A percentile compares a stretch with the other conserved stretches of the same genome.
These are phyloP conservation scores for Beta lomatogona DNA, from an alignment of 179 eudicot genomes.

Conservation along the genomic window DNA sequence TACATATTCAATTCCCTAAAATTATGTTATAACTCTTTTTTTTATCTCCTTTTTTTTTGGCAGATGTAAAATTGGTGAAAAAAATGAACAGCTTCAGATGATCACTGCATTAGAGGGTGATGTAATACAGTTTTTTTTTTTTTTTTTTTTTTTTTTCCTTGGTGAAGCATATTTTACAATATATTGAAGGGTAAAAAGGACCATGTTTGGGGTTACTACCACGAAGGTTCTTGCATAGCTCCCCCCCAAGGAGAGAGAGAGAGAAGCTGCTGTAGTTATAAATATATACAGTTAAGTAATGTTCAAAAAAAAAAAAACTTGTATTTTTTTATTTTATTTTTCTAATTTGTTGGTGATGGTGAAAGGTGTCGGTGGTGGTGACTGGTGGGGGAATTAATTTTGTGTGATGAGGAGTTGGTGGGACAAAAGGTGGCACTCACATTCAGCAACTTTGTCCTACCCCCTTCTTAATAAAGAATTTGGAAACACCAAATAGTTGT, in stretches of 20 bases:
- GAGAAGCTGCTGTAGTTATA: slow-evolving; percentile 32
- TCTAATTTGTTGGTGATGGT: slow-evolving; percentile 33
- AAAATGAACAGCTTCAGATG: slow-evolving; percentile 42
- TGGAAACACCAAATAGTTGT: slow-evolving; percentile 33
- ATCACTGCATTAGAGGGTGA: slow-evolving; percentile 34
- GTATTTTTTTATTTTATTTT: slow-evolving; percentile 12
- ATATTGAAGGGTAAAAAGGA: slow-evolving; percentile 31
- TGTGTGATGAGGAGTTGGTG: slow-evolving; percentile 44
- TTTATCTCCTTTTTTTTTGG: not conserved
- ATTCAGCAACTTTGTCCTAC: slow-evolving; percentile 31
- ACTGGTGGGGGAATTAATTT: slow-evolving; percentile 40
- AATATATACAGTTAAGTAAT: slow-evolving; percentile 35
- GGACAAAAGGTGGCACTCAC: slow-evolving; percentile 29
- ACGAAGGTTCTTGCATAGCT: slow-evolving; percentile 23
- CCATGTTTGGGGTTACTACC: slow-evolving; percentile 24
- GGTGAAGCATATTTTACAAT: slow-evolving; percentile 37
- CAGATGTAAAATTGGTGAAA: slow-evolving; percentile 43
- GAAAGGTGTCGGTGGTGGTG: slow-evolving; percentile 44
- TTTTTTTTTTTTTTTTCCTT: slow-evolving; percentile 12
- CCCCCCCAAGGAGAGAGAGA: slow-evolving; percentile 25
- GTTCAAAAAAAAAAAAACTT: slow-evolving; percentile 19
- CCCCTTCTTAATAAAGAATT: slow-evolving; percentile 28
- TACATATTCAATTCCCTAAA: not conserved
- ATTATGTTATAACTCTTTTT: not conserved
- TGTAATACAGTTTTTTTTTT: slow-evolving; percentile 39